Evolutionary conservation across 208 protist species (phyloP), one percentile per base, ranked within the genome.

Genomic region (Crithidia sp.): DNA sequence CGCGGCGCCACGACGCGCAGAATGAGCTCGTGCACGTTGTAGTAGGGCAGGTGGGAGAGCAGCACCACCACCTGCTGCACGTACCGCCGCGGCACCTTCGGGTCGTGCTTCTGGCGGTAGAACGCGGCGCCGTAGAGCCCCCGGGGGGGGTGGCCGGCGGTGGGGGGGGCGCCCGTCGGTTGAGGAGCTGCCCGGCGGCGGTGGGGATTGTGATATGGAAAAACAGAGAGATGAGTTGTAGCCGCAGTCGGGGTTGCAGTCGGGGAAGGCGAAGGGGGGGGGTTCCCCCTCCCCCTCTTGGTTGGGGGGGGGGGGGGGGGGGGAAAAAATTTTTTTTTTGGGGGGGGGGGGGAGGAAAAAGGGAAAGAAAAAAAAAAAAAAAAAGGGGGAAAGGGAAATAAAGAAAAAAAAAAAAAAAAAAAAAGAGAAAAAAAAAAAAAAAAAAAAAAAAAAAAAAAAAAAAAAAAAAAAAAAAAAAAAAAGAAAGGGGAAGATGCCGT

Each of bases 211-310:
- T n/a, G n/a, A n/a, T n/a, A n/a, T n/a, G n/a, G n/a, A n/a, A n/a
- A n/a, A n/a, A n/a, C n/a, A n/a, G n/a, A n/a, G n/a, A n/a, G 67
- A 96, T 93, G 54, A 92, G 69, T 96, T 88, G 76, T 95, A 88
- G n/a, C 69, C 85, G 61, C 82, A 85, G 60, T 95, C 84, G 2
- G 86, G 83, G 79, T 95, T 96, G 82, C 87, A 92, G 73, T 96
- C 92, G 13, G 92, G 92, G 68, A 96, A 96, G 17, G 89, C 89
- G 43, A 63, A 72, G 52, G 82, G 84, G 16, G 91, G 71, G 7
- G 95, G 40, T 36, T 74, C 62, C 16, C 57, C 41, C 65, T 88
- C 82, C 7, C 86, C 88, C 16, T 90, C 85, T n/a, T n/a, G n/a
- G n/a, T n/a, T n/a, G n/a, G n/a, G n/a, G n/a, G n/a, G n/a, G n/a